These are phyloP conservation scores for Ophiostoma montium DNA, from an alignment of 2,329 filamentous ascomycete genomes.

Conservation along the genomic window DNA sequence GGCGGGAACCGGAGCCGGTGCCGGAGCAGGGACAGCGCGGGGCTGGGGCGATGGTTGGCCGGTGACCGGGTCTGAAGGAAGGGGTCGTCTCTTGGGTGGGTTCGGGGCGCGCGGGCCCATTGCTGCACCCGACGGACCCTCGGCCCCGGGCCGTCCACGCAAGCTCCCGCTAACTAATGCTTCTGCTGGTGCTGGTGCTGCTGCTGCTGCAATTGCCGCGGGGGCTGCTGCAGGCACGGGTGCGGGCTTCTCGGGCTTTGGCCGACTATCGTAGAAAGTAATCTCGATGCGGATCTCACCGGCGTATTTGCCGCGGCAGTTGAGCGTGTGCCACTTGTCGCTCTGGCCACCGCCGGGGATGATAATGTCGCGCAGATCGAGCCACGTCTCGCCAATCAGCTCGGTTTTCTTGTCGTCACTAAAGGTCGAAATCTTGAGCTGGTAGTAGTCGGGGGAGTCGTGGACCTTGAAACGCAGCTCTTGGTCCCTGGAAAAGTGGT, in stretches of 20 bases:
- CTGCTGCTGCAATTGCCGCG: neutral
- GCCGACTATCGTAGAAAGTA: conserved; percentile 85
- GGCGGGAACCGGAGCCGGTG: neutral
- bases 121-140: conserved; percentile 35
- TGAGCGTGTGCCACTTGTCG: conserved; percentile 81
- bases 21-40: conserved; percentile 16
- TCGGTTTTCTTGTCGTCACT: conserved; percentile 98
- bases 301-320: conserved; percentile 86
- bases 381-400: conserved; percentile 85
- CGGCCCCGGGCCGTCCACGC: neutral
- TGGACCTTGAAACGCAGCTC: conserved; percentile 93
- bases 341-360: conserved; percentile 80
- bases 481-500: conserved; percentile 65
- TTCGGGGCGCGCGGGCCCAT: conserved; percentile 19
- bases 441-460: conserved; percentile 91
- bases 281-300: conserved; percentile 90
- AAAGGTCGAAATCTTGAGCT: conserved; percentile 89
- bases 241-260: conserved; percentile 59
- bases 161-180: neutral
- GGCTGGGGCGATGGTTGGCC: conserved; percentile 32
- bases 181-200: neutral
- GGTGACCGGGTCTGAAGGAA: conserved; percentile 65
- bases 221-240: conserved; percentile 34
- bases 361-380: conserved; percentile 69
- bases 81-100: conserved; percentile 61